These are phyloP conservation scores for Oligophagozyma castellii DNA, from an alignment of 1,139 yeast genomes.

Conservation along the genomic window DNA sequence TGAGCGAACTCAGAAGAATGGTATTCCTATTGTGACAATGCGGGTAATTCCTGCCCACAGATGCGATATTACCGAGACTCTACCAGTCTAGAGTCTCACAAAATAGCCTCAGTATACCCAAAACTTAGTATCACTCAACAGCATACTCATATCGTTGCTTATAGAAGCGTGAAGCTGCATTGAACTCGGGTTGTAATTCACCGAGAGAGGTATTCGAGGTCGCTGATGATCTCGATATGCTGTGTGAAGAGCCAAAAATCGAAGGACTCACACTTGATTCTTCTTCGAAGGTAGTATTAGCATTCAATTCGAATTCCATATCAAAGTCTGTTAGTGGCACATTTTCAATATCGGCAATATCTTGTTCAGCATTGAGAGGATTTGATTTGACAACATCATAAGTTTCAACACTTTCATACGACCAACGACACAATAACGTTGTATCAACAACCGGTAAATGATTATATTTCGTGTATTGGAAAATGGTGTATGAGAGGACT, in stretches of 20 bases:
- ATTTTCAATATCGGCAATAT: slow-evolving; percentile 19
- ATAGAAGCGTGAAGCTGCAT: slow-evolving; percentile 13
- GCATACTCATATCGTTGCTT: slow-evolving; percentile 15
- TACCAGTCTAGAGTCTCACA: not conserved
- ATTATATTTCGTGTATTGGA: slow-evolving; percentile 56
- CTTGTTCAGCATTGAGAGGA: slow-evolving; percentile 23
- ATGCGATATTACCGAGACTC: not conserved
- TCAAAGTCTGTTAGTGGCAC: slow-evolving; percentile 16
- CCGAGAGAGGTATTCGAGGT: slow-evolving; percentile 21
- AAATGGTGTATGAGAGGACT: slow-evolving; percentile 54
- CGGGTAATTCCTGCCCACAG: not conserved
- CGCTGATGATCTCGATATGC: slow-evolving; percentile 21
- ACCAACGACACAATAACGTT: slow-evolving; percentile 71
- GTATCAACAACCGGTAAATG: slow-evolving; percentile 58
- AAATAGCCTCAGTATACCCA: not conserved
- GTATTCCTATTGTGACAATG: not conserved
- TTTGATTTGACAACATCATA: slow-evolving; percentile 24
- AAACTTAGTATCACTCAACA: not conserved
- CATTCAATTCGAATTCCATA: slow-evolving; percentile 12
- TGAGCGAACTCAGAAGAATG: too few relatives aligned
- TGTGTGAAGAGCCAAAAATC: slow-evolving; percentile 17
- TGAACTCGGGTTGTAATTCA: slow-evolving; percentile 2
- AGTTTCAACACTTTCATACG: slow-evolving; percentile 35
- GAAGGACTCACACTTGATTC: slow-evolving; percentile 8
- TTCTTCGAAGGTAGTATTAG: not conserved